Evolutionary conservation across 176 grass and related monocot species (phyloP), one percentile per base, ranked within the genome.

Genomic region (Zoysia pacifica): DNA sequence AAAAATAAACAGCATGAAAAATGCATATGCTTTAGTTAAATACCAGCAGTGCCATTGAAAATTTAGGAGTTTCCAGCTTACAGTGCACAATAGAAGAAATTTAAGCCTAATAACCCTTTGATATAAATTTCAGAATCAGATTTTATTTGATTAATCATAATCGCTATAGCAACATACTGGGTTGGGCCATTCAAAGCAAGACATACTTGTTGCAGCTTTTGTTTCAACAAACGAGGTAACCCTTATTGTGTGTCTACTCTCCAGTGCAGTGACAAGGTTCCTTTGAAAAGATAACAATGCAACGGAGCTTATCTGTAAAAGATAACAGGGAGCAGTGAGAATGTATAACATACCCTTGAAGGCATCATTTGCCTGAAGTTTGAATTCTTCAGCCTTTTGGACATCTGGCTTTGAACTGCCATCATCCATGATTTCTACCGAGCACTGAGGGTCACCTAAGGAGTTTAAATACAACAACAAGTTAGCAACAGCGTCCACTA

Each of bases 341-440:
- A 45, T 7, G 62, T 6, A 20, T 39, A 42, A 42, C 58, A 48
- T 76, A 97, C 90, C 82, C 83, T 93, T 97, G 62, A 97, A 97
- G 67, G 90, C 90, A 13, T 88, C 80, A 52, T 93, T 97, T 78
- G 93, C 90, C 16, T 53, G 79, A 54, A 90, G 51, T 67, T 90
- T 90, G 56, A 92, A 51, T 80, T 90, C 90, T 54, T 97, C 93
- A 18, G 93, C 85, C 39, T 71, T 86, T 72, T 88, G 77, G 56
- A 76, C 61, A 79, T 97, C 86, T 54, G 72, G 64, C 76, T 77
- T 89, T 84, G 82, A 52, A 82, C 47, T 51, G 51, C 66, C 60
- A 60, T 71, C 58, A 20, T 69, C 84, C 80, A 87, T 76, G 74
- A 64, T 62, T 6, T 60, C 15, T 62, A 19, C 49, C 37, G 80